phyloP scores from a whole-genome alignment of 2,329 filamentous ascomycete genomes.

The Teratosphaeria gauchensis region DNA sequence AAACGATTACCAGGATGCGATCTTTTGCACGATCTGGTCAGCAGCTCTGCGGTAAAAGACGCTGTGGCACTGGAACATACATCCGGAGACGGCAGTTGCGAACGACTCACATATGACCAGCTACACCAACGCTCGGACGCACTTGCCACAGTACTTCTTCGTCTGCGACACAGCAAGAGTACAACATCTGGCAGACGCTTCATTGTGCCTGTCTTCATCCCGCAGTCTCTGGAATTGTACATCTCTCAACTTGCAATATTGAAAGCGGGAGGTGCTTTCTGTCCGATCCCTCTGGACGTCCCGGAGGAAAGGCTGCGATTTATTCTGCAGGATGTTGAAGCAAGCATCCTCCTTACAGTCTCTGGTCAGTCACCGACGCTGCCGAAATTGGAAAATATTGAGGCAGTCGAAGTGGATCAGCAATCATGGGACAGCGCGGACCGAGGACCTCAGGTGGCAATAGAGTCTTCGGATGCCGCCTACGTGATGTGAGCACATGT shows the following conservation, averaged over 20 bases:
- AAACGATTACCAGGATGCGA: neutral
- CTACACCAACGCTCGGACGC: conserved; percentile 50
- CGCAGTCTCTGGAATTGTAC: conserved; percentile 70
- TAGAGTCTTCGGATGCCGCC: conserved; percentile 42
- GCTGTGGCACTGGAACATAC: conserved; percentile 56
- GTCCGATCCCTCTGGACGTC: conserved; percentile 69
- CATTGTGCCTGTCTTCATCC: conserved; percentile 66
- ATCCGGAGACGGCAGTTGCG: conserved; percentile 36
- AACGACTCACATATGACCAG: conserved; percentile 49
- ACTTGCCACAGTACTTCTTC: conserved; percentile 46
- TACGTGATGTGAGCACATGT: conserved; percentile 66
- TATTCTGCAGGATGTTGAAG: conserved; percentile 67
- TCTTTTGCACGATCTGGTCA: conserved; percentile 53
- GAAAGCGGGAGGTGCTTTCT: conserved; percentile 76
- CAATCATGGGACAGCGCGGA: conserved; percentile 29
- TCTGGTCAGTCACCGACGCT: conserved; percentile 35
- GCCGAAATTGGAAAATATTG: conserved; percentile 26
- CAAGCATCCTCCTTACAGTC: conserved; percentile 58
- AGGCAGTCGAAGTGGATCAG: conserved; percentile 30
- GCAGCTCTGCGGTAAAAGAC: conserved; percentile 21
- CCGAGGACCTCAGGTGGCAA: conserved; percentile 7
- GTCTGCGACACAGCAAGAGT: neutral
- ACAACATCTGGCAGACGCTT: conserved; percentile 17
- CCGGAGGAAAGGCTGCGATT: conserved; percentile 70
- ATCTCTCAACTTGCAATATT: conserved; percentile 66